Evolutionary conservation across 805 yeast genomes (phyloP).

Genomic region (Tetrapisispora iriomotensis): DNA sequence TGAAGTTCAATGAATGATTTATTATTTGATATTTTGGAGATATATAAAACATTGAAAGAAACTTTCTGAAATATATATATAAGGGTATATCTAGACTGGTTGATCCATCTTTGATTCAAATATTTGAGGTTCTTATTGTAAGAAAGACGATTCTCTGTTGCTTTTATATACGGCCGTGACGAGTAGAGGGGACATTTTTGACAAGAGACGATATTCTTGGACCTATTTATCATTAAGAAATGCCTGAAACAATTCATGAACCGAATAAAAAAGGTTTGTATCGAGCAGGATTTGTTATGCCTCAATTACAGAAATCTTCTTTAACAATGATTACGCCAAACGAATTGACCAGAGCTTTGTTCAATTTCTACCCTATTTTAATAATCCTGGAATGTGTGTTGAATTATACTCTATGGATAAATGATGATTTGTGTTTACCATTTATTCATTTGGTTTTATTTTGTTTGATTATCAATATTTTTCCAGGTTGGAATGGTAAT

Average conservation of each 20-base stretch:
- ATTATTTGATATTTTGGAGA: too few species aligned
- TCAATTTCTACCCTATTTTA: conserved; percentile 22
- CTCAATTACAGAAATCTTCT: conserved; percentile 13
- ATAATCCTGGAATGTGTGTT: conserved; percentile 19
- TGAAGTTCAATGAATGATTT: too few species aligned
- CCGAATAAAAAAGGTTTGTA: neutral
- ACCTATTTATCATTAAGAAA: too few species aligned
- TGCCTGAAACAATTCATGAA: neutral
- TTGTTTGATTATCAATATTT: conserved; percentile 9
- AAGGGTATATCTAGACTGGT: too few species aligned
- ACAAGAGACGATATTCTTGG: too few species aligned
- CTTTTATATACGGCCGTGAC: too few species aligned
- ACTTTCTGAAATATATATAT: too few species aligned
- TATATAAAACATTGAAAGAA: too few species aligned
- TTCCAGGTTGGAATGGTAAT: neutral
- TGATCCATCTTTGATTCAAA: too few species aligned
- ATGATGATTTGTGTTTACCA: conserved; percentile 20
- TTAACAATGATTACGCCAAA: conserved; percentile 17
- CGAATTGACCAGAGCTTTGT: conserved; percentile 14
- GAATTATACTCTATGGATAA: conserved; percentile 22
- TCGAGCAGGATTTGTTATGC: neutral
- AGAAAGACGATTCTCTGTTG: too few species aligned
- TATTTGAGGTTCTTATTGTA: too few species aligned
- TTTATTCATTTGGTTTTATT: conserved; percentile 18
- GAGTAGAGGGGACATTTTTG: too few species aligned